phyloP scores from a whole-genome alignment of 2,329 filamentous ascomycete species.

The Pestalotiopsis sp. region DNA sequence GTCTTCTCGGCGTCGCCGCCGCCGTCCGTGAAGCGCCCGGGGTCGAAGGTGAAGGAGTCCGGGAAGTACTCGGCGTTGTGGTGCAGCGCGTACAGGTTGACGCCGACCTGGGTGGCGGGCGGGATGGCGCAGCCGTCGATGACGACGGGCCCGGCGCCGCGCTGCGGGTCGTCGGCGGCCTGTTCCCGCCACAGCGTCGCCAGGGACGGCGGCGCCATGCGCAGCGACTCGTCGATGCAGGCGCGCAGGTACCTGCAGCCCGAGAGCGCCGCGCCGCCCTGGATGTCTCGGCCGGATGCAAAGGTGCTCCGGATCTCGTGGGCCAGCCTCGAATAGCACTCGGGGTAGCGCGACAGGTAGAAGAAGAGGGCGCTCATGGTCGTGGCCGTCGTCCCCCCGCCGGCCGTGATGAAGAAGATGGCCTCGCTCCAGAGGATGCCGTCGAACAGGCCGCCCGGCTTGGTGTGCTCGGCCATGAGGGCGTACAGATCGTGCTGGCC shows the following conservation, averaged over 20 bases:
- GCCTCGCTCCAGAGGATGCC: conserved; percentile 6
- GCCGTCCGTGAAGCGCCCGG: conserved; percentile 34
- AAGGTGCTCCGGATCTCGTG: conserved; percentile 37
- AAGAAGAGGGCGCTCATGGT: conserved; percentile 34
- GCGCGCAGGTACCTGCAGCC: conserved; percentile 43
- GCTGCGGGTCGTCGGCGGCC: neutral
- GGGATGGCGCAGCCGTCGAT: conserved; percentile 31
- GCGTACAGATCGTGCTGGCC: conserved; percentile 20
- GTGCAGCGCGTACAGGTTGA: conserved; percentile 35
- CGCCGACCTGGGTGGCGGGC: conserved; percentile 32
- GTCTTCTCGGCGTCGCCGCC: conserved; percentile 14
- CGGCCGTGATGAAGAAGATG: conserved; percentile 12
- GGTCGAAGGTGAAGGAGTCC: conserved; percentile 27
- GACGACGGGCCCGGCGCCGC: conserved; percentile 16
- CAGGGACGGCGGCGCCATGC: conserved; percentile 44
- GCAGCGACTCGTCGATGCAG: conserved; percentile 47
- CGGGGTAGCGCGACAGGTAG: conserved; percentile 32
- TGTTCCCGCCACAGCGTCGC: conserved; percentile 34
- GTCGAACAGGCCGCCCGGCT: conserved; percentile 3
- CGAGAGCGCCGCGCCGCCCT: conserved; percentile 30
- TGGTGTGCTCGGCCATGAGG: conserved; percentile 15
- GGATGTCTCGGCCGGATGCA: conserved; percentile 27
- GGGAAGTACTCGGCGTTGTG: conserved; percentile 32
- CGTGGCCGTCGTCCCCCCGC: conserved; percentile 32
- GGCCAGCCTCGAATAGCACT: conserved; percentile 26